A percentile compares a stretch with the other conserved stretches of the same genome.
phyloP scores from a whole-genome alignment of 345 rosid genomes.

The Garcia nutans region DNA sequence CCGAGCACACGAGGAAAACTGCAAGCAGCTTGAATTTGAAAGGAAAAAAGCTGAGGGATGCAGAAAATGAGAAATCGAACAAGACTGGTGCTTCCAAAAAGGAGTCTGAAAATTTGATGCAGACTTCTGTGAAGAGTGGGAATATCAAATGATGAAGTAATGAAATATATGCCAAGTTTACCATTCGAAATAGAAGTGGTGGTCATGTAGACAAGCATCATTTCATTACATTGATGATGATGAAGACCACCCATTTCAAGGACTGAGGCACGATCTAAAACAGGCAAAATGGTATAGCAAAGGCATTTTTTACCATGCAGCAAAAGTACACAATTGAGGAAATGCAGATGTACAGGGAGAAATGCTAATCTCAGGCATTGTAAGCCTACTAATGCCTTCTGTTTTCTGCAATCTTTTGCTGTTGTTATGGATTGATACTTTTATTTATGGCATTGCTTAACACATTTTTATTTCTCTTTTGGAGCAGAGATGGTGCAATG shows the following conservation, averaged over 20 bases:
- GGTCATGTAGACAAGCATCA: not conserved
- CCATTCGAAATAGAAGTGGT: not conserved
- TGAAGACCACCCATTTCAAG: not conserved
- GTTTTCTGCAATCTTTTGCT: not conserved
- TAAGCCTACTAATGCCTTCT: not conserved
- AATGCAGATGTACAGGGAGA: slow-evolving; percentile 8
- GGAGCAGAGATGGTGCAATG: slow-evolving; percentile 14
- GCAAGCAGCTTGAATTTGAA: slow-evolving; percentile 65
- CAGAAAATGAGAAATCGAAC: slow-evolving; percentile 44
- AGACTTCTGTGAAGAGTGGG: slow-evolving; percentile 8
- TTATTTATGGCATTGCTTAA: not conserved
- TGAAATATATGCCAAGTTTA: not conserved
- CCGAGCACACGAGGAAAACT: slow-evolving; percentile 73
- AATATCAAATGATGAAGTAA: slow-evolving; percentile 16
- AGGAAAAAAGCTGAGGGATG: slow-evolving; percentile 59
- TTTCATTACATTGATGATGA: not conserved
- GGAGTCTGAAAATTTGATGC: slow-evolving; percentile 20
- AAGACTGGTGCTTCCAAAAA: slow-evolving; percentile 23
- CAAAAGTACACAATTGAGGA: not conserved
- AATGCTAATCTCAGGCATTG: slow-evolving; percentile 7
- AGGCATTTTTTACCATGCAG: slow-evolving; percentile 12
- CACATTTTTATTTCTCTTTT: not conserved
- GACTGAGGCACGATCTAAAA: not conserved
- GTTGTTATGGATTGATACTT: not conserved
- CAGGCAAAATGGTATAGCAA: not conserved